Evolutionary conservation across 306 rosid genomes (phyloP).

Genomic region (Vigna reflexopilosa): DNA sequence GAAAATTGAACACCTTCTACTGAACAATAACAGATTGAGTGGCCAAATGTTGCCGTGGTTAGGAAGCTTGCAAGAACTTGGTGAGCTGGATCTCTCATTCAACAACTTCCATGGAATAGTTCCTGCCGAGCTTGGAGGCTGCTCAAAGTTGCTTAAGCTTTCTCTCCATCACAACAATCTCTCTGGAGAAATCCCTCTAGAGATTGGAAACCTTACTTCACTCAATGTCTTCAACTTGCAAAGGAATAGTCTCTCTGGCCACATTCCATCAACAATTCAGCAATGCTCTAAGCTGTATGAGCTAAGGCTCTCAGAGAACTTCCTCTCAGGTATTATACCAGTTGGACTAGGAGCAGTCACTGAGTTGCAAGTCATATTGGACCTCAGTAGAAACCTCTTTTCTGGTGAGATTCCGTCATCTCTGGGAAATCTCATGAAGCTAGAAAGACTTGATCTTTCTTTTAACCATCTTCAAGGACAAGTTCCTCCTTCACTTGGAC

Average conservation of each 20-base stretch:
- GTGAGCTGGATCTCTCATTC: constrained; percentile 80
- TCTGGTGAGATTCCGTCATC: constrained; percentile 71
- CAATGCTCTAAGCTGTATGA: constrained; percentile 71
- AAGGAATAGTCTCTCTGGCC: constrained; percentile 60
- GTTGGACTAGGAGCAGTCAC: constrained; percentile 60
- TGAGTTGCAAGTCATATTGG: constrained; percentile 77
- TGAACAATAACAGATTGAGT: constrained; percentile 55
- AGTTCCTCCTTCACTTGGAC: constrained; percentile 66
- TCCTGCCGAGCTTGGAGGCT: constrained; percentile 64
- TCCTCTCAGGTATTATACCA: constrained; percentile 63
- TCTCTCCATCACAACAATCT: constrained; percentile 63
- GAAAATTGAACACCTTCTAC: constrained; percentile 69
- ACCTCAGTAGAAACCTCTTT: constrained; percentile 60
- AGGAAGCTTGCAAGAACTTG: constrained; percentile 58
- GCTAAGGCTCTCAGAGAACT: constrained; percentile 75
- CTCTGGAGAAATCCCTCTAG: constrained; percentile 60
- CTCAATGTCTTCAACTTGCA: constrained; percentile 73
- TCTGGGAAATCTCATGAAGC: constrained; percentile 69
- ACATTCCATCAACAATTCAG: constrained; percentile 62
- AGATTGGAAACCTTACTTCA: constrained; percentile 66
- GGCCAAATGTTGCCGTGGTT: constrained; percentile 61
- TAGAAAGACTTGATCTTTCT: constrained; percentile 78
- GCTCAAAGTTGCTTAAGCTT: constrained; percentile 68
- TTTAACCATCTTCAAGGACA: constrained; percentile 68
- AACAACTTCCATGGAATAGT: constrained; percentile 67